Evolutionary conservation across 345 rosid species (phyloP).

Genomic region (Camelina neglecta): DNA sequence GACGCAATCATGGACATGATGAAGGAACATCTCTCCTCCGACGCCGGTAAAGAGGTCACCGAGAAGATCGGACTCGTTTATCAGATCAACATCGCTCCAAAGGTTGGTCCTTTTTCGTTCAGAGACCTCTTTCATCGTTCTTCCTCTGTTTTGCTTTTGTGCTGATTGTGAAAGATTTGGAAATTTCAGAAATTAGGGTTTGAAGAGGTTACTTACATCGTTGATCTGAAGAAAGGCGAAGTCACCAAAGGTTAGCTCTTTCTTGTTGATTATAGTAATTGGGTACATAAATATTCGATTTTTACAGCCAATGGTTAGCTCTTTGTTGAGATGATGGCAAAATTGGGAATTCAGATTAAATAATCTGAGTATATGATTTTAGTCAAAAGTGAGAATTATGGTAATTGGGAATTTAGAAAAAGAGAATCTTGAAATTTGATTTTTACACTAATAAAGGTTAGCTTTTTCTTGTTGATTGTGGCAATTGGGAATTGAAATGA

Average conservation of each 20-base stretch:
- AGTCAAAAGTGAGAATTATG: slow-evolving; percentile 48
- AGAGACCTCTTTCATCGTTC: not conserved
- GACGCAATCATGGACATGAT: slow-evolving; percentile 70
- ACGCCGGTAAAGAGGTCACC: slow-evolving; percentile 63
- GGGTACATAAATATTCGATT: too few species aligned
- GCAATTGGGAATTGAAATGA: not conserved
- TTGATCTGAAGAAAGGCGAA: slow-evolving; percentile 95
- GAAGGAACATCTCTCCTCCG: slow-evolving; percentile 71
- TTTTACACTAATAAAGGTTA: slow-evolving; percentile 56
- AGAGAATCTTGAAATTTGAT: not conserved
- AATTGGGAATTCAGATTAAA: not conserved
- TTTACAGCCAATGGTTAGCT: slow-evolving; percentile 48
- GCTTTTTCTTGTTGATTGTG: not conserved
- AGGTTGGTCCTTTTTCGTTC: slow-evolving; percentile 49
- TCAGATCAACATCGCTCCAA: slow-evolving; percentile 92
- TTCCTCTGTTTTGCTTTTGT: not conserved
- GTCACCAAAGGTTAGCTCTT: slow-evolving; percentile 67
- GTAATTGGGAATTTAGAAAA: not conserved
- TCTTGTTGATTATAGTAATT: not conserved
- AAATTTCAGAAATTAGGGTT: slow-evolving; percentile 77
- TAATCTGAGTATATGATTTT: not conserved
- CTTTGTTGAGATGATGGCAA: slow-evolving; percentile 34
- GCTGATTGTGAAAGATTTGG: not conserved
- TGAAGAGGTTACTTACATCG: slow-evolving; percentile 72
- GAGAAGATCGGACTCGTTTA: slow-evolving; percentile 85